These are phyloP conservation scores for Aspergillus clavatus DNA, from an alignment of 2,329 filamentous ascomycete genomes.

Conservation along the genomic window DNA sequence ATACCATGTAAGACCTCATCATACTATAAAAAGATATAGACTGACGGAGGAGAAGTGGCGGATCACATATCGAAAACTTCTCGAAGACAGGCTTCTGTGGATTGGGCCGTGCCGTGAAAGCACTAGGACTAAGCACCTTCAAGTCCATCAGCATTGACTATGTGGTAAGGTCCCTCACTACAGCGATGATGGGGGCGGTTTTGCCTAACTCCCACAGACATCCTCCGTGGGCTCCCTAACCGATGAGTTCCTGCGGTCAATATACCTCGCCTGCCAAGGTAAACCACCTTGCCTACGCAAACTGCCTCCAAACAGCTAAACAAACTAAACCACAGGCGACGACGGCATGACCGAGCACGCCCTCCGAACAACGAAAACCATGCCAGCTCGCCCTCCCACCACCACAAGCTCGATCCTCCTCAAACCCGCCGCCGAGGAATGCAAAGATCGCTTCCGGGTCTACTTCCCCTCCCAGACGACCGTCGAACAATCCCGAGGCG, in stretches of 20 bases:
- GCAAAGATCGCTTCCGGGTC: constrained; percentile 57
- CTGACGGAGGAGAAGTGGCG: constrained; percentile 44
- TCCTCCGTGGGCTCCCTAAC: constrained; percentile 79
- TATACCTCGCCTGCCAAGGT: constrained; percentile 58
- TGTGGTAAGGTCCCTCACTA: constrained; percentile 48
- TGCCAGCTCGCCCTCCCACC: constrained; percentile 25
- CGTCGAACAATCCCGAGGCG: constrained; percentile 60
- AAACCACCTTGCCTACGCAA: constrained; percentile 6
- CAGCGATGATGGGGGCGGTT: background rate
- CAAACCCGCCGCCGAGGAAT: constrained; percentile 33
- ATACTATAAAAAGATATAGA: constrained; percentile 11
- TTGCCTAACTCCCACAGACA: constrained; percentile 45
- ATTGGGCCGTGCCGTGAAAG: constrained; percentile 61
- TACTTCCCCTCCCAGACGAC: constrained; percentile 77
- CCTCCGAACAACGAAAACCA: constrained; percentile 31
- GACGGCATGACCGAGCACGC: constrained; percentile 42
- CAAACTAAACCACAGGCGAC: constrained; percentile 36
- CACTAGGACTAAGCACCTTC: constrained; percentile 57
- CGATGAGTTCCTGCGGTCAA: constrained; percentile 56
- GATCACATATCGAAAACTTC: constrained; percentile 49
- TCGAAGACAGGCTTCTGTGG: constrained; percentile 66
- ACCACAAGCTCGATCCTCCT: constrained; percentile 43
- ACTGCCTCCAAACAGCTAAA: constrained; percentile 2
- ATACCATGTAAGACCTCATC: constrained; percentile 64
- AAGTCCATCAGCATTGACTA: constrained; percentile 65